Base-by-base conservation (phyloP, 73 alveolate genomes). In the Paramecium primaurelia region DNA sequence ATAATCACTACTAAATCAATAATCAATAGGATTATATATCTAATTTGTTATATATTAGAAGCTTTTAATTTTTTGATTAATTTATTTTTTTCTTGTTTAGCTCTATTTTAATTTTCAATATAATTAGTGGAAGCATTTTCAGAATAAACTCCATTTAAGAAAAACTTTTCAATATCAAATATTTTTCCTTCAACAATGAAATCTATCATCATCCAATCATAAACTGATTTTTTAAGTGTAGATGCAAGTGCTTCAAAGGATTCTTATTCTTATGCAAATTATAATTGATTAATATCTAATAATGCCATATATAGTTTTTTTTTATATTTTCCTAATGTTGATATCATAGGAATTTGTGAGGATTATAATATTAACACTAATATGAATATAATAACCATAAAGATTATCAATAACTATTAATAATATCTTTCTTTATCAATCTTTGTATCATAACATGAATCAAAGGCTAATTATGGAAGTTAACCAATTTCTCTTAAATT, bases 191-290 rank as follows among this genome's bases (percentile, higher is more conserved):
- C 83, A 11, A 64, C 83, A 30, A 64, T 64, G 26, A 64, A 64
- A 64, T 64, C 83, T 22, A 64, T 25, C 83, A 64, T 64, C 83
- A 64, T 64, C 83, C 83, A 64, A 64, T 64, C 83, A 26, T 64
- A 64, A 28, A 64, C 83, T 64, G 83, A 64, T 26, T 64, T 64
- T 34, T 64, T 64, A 11, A 64, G 45, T 10, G 83, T 64, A 11
- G 83, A 22, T 26, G 38, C 38, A 28, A 64, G 45, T 0, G 45
- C 8, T 28, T 64, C 83, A 64, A 64, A 64, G 1, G 83, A 64
- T 64, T 64, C 83, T 30, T 64, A 2, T 64, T 64, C 83, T 4
- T 30, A 20, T 10, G 83, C 38, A 30, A 64, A 30, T 64, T 64
- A 8, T 5, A 30, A 25, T 30, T 30, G 30, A 64, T 64, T 64